phyloP scores from a whole-genome alignment of 305 asterid genomes.

The Ilex paraguariensis region DNA sequence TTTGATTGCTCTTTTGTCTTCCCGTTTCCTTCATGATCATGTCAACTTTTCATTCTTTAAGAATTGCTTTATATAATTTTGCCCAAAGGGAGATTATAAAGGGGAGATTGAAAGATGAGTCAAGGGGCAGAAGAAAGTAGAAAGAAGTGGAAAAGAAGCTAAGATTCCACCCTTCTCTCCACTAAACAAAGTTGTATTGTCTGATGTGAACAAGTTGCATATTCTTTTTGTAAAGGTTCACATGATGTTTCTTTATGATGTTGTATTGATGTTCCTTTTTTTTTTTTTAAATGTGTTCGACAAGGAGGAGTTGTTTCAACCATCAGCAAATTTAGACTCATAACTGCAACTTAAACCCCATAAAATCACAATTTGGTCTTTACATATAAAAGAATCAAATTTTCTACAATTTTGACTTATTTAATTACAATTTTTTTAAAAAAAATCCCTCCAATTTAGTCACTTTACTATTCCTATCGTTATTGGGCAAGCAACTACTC shows the following conservation, averaged over 20 bases:
- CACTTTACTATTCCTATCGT: no score
- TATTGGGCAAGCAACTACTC: no score
- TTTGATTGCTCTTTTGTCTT: neutral
- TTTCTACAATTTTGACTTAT: no score
- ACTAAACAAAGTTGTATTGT: constrained; percentile 17
- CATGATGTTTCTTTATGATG: constrained; percentile 1
- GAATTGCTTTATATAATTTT: neutral
- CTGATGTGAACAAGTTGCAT: constrained; percentile 21
- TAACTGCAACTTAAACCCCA: no score
- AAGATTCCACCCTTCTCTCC: constrained; percentile 26
- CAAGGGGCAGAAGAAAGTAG: constrained; percentile 6
- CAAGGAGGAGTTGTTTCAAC: no score
- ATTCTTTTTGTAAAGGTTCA: constrained; percentile 27
- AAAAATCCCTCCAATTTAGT: no score
- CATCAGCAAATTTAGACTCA: no score
- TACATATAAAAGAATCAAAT: no score
- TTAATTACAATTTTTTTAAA: no score
- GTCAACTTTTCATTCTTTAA: neutral
- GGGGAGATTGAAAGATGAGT: constrained; percentile 6
- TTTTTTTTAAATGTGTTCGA: neutral
- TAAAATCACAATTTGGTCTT: no score
- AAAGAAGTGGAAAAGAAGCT: constrained; percentile 8
- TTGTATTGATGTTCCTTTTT: constrained; percentile 13
- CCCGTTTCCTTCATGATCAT: neutral
- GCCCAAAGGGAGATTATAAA: constrained; percentile 6